These are phyloP conservation scores for Fusarium sp. DNA, from an alignment of 2,329 filamentous ascomycete species.

Conservation along the genomic window DNA sequence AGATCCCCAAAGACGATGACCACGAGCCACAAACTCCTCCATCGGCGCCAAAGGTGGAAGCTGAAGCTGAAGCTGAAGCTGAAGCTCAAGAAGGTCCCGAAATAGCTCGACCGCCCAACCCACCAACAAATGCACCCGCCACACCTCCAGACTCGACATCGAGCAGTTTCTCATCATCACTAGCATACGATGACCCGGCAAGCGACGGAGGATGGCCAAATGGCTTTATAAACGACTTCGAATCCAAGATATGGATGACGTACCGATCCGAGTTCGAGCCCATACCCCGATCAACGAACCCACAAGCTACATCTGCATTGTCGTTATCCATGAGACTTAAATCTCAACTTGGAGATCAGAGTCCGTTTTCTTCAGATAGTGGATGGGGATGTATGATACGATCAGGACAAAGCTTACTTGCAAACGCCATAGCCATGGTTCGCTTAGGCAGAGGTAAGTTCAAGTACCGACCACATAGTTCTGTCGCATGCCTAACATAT, in stretches of 20 bases:
- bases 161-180: slow-evolving; percentile 64
- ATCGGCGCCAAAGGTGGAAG: slow-evolving; percentile 23
- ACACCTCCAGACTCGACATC: slow-evolving; percentile 62
- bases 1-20: slow-evolving; percentile 16
- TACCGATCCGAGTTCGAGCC: slow-evolving; percentile 88
- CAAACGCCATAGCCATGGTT: slow-evolving; percentile 81
- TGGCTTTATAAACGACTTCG: slow-evolving; percentile 90
- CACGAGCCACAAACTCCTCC: slow-evolving; percentile 41
- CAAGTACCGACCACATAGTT: not conserved
- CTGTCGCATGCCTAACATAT: slow-evolving; percentile 18
- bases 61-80: slow-evolving; percentile 15
- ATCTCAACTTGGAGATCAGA: slow-evolving; percentile 79
- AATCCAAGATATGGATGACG: slow-evolving; percentile 94
- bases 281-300: slow-evolving; percentile 82
- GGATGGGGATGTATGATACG: slow-evolving; percentile 99
- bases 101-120: slow-evolving; percentile 32
- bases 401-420: slow-evolving; percentile 91
- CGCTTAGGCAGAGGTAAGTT: slow-evolving; percentile 79
- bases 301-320: slow-evolving; percentile 75
- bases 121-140: slow-evolving; percentile 51
- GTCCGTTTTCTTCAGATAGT: slow-evolving; percentile 90
- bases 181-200: slow-evolving; percentile 59
- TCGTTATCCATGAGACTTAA: slow-evolving; percentile 87
- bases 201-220: slow-evolving; percentile 78
- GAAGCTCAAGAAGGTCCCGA: slow-evolving; percentile 25